phyloP scores from a whole-genome alignment of 164 flowering plant species.

The Dillenia turbinata region DNA sequence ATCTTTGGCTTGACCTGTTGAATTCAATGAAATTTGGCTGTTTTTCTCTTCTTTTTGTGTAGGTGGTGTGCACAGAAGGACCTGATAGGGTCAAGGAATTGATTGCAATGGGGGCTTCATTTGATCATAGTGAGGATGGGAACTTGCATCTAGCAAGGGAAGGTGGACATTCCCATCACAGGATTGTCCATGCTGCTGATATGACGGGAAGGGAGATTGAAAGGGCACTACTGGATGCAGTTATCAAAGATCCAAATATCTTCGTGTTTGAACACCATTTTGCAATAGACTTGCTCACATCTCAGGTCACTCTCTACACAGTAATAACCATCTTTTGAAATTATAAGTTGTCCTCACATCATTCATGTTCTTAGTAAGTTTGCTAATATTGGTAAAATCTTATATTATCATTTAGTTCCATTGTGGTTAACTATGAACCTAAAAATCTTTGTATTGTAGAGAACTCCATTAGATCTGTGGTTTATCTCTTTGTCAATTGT shows the following conservation, averaged over 20 bases:
- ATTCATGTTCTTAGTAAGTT: too few relatives aligned
- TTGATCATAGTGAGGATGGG: conserved; percentile 98
- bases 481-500: too few relatives aligned
- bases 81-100: conserved; percentile 90
- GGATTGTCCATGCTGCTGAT: conserved; percentile 98
- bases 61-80: conserved; percentile 99
- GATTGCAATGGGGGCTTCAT: conserved; percentile 94
- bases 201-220: conserved; percentile 99
- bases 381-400: too few relatives aligned
- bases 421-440: too few relatives aligned
- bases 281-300: conserved; percentile 90
- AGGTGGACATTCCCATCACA: conserved; percentile 92
- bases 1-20: background rate
- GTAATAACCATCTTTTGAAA: too few relatives aligned
- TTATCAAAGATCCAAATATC: conserved; percentile 67
- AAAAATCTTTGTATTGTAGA: too few relatives aligned
- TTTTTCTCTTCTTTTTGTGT: conserved; percentile 10
- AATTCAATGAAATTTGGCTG: conserved; percentile 11
- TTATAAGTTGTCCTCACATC: too few relatives aligned
- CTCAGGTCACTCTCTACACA: conserved; percentile 51
- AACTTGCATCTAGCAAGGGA: conserved; percentile 94
- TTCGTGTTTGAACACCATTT: conserved; percentile 81
- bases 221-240: conserved; percentile 84
- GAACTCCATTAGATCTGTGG: too few relatives aligned
- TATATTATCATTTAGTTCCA: too few relatives aligned